These are phyloP conservation scores for Ceratocystis alfenasii DNA, from an alignment of 2,329 filamentous ascomycete genomes.

Conservation along the genomic window DNA sequence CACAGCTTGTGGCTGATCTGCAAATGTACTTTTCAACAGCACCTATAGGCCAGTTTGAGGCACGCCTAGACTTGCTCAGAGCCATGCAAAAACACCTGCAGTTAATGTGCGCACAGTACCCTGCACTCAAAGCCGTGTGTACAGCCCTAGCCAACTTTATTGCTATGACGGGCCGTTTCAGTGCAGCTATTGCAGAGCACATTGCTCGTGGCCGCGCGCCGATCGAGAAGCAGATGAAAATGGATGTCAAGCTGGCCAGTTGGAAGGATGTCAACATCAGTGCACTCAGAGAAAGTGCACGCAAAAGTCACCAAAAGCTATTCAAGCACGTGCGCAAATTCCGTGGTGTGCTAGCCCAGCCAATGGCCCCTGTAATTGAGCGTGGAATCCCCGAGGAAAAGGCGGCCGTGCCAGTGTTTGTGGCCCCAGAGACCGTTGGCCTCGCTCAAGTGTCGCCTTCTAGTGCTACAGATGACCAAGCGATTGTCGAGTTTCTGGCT, in stretches of 20 bases:
- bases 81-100: constrained; percentile 54
- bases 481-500: constrained; percentile 25
- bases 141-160: constrained; percentile 66
- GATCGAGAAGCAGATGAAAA: constrained; percentile 85
- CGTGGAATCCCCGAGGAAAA: constrained; percentile 46
- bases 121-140: constrained; percentile 45
- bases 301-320: constrained; percentile 79
- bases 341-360: constrained; percentile 61
- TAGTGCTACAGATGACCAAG: constrained; percentile 11
- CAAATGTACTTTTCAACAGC: constrained; percentile 68
- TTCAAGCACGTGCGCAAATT: constrained; percentile 90
- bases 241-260: constrained; percentile 83
- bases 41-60: constrained; percentile 66
- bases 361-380: constrained; percentile 54
- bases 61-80: constrained; percentile 58
- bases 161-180: constrained; percentile 60
- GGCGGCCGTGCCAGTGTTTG: constrained; percentile 20
- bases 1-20: constrained; percentile 61
- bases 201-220: constrained; percentile 55
- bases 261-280: constrained; percentile 98
- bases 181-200: constrained; percentile 49
- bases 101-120: constrained; percentile 44
- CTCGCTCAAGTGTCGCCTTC: constrained; percentile 1
- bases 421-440: constrained; percentile 21
- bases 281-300: constrained; percentile 76